These are phyloP conservation scores for Diatrype stigma DNA, from an alignment of 2,329 filamentous ascomycete species.

Conservation along the genomic window DNA sequence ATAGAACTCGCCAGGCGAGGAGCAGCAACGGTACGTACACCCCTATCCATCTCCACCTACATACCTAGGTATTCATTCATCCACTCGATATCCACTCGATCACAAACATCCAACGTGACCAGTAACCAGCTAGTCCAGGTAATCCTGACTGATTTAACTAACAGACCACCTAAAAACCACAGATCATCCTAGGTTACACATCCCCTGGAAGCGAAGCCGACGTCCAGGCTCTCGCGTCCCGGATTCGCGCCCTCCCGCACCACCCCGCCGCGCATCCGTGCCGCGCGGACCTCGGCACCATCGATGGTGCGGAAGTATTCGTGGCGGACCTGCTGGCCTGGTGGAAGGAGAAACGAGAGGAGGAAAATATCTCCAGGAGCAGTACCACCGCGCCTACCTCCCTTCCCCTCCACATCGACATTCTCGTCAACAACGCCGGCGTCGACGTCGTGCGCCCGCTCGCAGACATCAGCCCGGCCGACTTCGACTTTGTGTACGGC, in stretches of 20 bases:
- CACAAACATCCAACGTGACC: no score
- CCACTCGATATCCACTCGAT: neutral
- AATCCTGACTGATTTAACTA: neutral
- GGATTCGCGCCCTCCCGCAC: slow-evolving; percentile 49
- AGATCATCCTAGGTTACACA: slow-evolving; percentile 56
- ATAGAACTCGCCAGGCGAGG: slow-evolving; percentile 30
- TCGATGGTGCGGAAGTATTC: slow-evolving; percentile 15
- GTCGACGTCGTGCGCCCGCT: slow-evolving; percentile 32
- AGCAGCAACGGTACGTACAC: slow-evolving; percentile 20
- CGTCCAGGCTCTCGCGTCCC: slow-evolving; percentile 53
- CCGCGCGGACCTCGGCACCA: slow-evolving; percentile 19
- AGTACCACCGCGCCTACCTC: neutral
- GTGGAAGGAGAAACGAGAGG: slow-evolving; percentile 4
- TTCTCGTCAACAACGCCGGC: slow-evolving; percentile 37
- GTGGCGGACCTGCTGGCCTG: slow-evolving; percentile 14
- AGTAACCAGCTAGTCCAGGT: no score
- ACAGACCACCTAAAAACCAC: no score
- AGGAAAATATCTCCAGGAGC: no score
- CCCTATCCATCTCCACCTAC: neutral
- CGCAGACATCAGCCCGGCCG: slow-evolving; percentile 38
- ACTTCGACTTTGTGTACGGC: slow-evolving; percentile 51
- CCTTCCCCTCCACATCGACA: slow-evolving; percentile 20
- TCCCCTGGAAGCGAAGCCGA: slow-evolving; percentile 59
- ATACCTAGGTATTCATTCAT: neutral
- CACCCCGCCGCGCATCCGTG: slow-evolving; percentile 13